Percentiles rank a stretch among this genome's conserved stretches.
phyloP scores from a whole-genome alignment of 495 filamentous ascomycete species.

The Parmelia sp. region DNA sequence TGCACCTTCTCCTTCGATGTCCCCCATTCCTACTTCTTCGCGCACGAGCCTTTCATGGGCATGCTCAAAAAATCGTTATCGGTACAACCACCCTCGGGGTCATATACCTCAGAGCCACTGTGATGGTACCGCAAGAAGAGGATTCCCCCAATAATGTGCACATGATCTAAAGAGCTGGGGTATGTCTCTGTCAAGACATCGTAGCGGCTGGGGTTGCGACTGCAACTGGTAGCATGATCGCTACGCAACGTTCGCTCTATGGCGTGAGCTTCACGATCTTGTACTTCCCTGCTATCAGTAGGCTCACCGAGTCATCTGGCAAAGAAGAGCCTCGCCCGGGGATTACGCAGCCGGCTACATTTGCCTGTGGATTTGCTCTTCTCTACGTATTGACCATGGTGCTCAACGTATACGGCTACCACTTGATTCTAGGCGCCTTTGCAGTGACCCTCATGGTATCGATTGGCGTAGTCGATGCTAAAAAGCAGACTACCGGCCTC shows the following conservation, averaged over 20 bases:
- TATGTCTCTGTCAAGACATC: constrained; percentile 1
- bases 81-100: constrained; percentile 32
- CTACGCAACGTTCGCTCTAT: constrained; percentile 50
- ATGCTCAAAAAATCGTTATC: constrained; percentile 30
- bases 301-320: constrained; percentile 56
- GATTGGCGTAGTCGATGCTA: constrained; percentile 32
- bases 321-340: constrained; percentile 43
- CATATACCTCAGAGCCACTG: constrained; percentile 30
- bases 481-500: constrained; percentile 28
- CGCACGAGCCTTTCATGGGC: constrained; percentile 28
- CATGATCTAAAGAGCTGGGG: too few relatives aligned
- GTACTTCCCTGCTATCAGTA: constrained; percentile 45
- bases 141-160: too few relatives aligned
- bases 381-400: constrained; percentile 34
- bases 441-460: constrained; percentile 29
- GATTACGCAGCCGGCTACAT: too few relatives aligned
- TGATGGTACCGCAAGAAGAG: too few relatives aligned
- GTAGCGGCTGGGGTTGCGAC: constrained; percentile 42
- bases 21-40: constrained; percentile 36
- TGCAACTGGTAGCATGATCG: constrained; percentile 40
- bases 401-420: constrained; percentile 34
- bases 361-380: too few relatives aligned
- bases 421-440: constrained; percentile 24
- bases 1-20: constrained; percentile 35
- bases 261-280: constrained; percentile 42